Evolutionary conservation across 2,329 filamentous ascomycete species (phyloP).

Genomic region (Aspergillus tubingensis): DNA sequence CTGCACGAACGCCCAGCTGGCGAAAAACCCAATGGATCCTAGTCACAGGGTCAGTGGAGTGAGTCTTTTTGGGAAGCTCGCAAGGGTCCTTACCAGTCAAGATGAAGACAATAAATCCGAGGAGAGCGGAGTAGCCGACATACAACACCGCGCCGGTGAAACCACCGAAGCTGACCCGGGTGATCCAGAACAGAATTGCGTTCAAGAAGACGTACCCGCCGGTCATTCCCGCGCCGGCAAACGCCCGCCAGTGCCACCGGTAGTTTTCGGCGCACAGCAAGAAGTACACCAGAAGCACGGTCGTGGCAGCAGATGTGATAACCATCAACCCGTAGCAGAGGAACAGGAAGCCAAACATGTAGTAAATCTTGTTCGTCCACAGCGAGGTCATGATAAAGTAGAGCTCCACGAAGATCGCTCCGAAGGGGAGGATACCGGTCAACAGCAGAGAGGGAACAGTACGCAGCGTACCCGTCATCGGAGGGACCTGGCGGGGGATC

Average conservation of each 20-base stretch:
- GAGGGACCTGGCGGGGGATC: slow-evolving; percentile 94
- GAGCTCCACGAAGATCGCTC: slow-evolving; percentile 95
- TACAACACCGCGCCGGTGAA: slow-evolving; percentile 88
- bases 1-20: slow-evolving; percentile 90
- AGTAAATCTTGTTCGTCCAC: slow-evolving; percentile 98
- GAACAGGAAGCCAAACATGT: slow-evolving; percentile 99
- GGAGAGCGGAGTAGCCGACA: slow-evolving; percentile 84
- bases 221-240: slow-evolving; percentile 86
- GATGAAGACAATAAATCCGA: slow-evolving; percentile 90
- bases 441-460: slow-evolving; percentile 88
- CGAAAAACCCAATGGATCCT: slow-evolving; percentile 95
- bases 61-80: not conserved
- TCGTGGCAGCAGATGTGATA: slow-evolving; percentile 88
- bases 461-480: slow-evolving; percentile 76
- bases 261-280: slow-evolving; percentile 95
- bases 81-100: slow-evolving; percentile 72
- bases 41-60: slow-evolving; percentile 10
- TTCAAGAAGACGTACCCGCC: slow-evolving; percentile 91
- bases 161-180: slow-evolving; percentile 80
- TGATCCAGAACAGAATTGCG: slow-evolving; percentile 86
- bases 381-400: slow-evolving; percentile 99
- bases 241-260: slow-evolving; percentile 97
- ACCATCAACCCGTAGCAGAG: slow-evolving; percentile 97
- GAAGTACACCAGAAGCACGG: slow-evolving; percentile 94
- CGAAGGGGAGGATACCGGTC: slow-evolving; percentile 90